Evolutionary conservation across 306 rosid species (phyloP).

Genomic region (Vigna mungo): DNA sequence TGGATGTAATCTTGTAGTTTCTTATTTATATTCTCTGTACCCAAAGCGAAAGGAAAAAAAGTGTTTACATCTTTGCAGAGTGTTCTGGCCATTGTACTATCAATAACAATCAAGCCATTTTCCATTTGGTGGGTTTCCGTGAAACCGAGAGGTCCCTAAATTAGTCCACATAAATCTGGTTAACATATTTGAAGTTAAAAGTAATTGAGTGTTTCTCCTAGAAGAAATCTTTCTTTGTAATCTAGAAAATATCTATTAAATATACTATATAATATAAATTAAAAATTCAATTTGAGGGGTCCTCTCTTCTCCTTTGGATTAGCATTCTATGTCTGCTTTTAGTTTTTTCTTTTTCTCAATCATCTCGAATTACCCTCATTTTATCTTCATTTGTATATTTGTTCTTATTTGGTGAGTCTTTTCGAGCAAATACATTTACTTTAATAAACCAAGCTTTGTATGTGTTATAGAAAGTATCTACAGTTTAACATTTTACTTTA

Average conservation of each 20-base stretch:
- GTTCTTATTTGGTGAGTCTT: background rate
- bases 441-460: background rate
- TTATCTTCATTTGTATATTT: too few species aligned
- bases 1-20: slow-evolving; percentile 2
- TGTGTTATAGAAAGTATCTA: too few species aligned
- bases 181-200: background rate
- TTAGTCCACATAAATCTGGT: background rate
- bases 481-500: too few species aligned
- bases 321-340: too few species aligned
- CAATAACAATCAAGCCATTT: background rate
- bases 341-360: too few species aligned
- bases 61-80: background rate
- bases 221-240: too few species aligned
- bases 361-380: background rate
- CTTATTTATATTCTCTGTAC: background rate
- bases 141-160: background rate
- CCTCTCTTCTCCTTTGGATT: too few species aligned
- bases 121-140: background rate
- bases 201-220: too few species aligned
- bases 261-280: too few species aligned
- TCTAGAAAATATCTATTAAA: too few species aligned
- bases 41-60: background rate
- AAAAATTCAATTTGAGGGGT: too few species aligned
- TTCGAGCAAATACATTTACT: too few species aligned
- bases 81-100: background rate